These are phyloP conservation scores for Beauveria varroae DNA, from an alignment of 2,329 filamentous ascomycete genomes.

Conservation along the genomic window DNA sequence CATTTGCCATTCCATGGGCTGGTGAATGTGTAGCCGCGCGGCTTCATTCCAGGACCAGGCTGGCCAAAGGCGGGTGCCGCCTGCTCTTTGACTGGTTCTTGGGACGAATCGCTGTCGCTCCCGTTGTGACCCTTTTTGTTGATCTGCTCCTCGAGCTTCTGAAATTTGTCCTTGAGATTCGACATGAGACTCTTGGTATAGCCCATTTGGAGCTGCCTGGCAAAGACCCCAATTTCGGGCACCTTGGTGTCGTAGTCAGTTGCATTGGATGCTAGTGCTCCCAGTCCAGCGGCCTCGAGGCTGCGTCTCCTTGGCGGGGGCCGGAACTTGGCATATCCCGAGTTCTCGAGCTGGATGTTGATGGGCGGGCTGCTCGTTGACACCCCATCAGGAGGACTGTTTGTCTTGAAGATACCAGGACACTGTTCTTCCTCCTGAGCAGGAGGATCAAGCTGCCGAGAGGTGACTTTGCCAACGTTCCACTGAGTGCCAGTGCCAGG, in stretches of 20 bases:
- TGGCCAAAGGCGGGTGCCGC: conserved; percentile 14
- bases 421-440: conserved; percentile 4
- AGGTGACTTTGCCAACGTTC: conserved; percentile 64
- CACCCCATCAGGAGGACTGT: conserved; percentile 16
- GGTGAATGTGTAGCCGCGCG: conserved; percentile 66
- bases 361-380: conserved; percentile 32
- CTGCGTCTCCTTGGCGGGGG: conserved; percentile 35
- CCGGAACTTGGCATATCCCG: conserved; percentile 51
- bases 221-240: conserved; percentile 32
- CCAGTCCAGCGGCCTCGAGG: conserved; percentile 21
- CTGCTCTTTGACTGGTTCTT: not conserved
- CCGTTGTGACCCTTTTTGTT: conserved; percentile 21
- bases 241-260: conserved; percentile 5
- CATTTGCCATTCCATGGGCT: conserved; percentile 86
- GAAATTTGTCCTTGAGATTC: conserved; percentile 39
- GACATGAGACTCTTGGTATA: conserved; percentile 44
- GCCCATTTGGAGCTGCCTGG: conserved; percentile 50
- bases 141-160: conserved; percentile 24
- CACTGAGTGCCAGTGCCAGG: conserved; percentile 62
- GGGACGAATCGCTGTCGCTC: conserved; percentile 19
- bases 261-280: conserved; percentile 9
- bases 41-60: conserved; percentile 40
- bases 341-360: conserved; percentile 44
- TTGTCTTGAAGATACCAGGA: not conserved
- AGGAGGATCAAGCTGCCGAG: conserved; percentile 37